Conservation (phyloP, 129 eudicot genomes). For the Silybum marianum region DNA sequence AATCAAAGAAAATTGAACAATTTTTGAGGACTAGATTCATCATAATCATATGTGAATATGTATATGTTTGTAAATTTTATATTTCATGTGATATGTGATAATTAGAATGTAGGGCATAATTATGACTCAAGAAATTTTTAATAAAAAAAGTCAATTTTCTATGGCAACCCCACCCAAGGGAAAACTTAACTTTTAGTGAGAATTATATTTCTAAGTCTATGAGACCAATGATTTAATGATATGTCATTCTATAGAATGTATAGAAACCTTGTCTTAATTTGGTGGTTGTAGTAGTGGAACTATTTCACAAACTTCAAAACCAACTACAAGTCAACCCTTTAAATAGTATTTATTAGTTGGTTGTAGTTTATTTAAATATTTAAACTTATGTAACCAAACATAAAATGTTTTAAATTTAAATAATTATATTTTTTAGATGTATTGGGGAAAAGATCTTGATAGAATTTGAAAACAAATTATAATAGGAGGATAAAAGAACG, state of each 20-base stretch:
- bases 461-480: too few species aligned
- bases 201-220: conserved; percentile 18
- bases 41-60: background rate
- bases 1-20: background rate
- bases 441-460: too few species aligned
- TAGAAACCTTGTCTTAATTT: conserved; percentile 2
- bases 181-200: conserved; percentile 26
- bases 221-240: conserved; percentile 35
- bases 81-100: background rate
- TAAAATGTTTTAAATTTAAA: background rate
- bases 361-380: background rate
- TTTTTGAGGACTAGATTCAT: background rate
- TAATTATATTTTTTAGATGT: background rate
- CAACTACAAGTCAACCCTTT: conserved; percentile 36
- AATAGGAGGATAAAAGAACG: too few species aligned
- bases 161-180: conserved; percentile 26
- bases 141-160: conserved; percentile 29
- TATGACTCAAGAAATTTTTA: conserved; percentile 30
- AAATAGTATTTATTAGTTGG: conserved; percentile 20
- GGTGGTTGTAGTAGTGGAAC: conserved; percentile 30
- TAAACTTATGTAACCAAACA: background rate
- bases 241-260: conserved; percentile 28
- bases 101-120: conserved; percentile 23
- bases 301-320: conserved; percentile 30
- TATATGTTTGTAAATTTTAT: background rate